Evolutionary conservation across 208 protist species (phyloP), one percentile per base, ranked within the genome.

Genomic region (Tetramitus jugosus): DNA sequence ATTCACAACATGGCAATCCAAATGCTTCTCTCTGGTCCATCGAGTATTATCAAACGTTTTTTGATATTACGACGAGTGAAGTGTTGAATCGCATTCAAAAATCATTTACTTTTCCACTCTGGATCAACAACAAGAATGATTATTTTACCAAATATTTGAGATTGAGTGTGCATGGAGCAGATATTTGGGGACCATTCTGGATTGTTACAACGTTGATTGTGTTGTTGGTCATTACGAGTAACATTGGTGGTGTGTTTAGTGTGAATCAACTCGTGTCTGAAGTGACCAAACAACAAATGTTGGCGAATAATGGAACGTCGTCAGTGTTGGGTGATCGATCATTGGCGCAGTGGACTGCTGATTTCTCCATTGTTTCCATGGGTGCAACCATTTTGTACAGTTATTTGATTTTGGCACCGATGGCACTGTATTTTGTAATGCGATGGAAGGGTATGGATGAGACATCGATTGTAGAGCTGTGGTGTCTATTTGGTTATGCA

Each of bases 121-220:
- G n/a, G n/a, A n/a, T n/a, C n/a, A n/a, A n/a, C 0, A 31, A 40
- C 0, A 40, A 4, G 0, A n/a, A 56, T 37, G 29, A 60, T 40
- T 29, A n/a, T 33, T 71, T 71, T 71, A 6, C 29, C 20, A 8
- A n/a, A 10, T 3, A 45, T 26, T n/a, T n/a, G n/a, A n/a, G n/a
- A n/a, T n/a, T n/a, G n/a, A 43, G 65, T 49, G 65, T 20, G 65
- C 43, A 33, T 29, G n/a, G 29, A 42, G 3, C 65, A 35, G 68
- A 75, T 60, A 13, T 75, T 13, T 75, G 45, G 43, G 68, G 68
- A 60, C 40, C 68, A 3, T 75, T 75, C 37, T 75, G 68, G 68
- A 35, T 75, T 60, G 8, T 35, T 35, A 75, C 68, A 0, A 33
- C 68, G 10, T 10, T 75, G 0, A 49, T 75, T 60, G 40, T 75